Base-by-base conservation (phyloP, 805 yeast genomes). In the Candida chauliodis region DNA sequence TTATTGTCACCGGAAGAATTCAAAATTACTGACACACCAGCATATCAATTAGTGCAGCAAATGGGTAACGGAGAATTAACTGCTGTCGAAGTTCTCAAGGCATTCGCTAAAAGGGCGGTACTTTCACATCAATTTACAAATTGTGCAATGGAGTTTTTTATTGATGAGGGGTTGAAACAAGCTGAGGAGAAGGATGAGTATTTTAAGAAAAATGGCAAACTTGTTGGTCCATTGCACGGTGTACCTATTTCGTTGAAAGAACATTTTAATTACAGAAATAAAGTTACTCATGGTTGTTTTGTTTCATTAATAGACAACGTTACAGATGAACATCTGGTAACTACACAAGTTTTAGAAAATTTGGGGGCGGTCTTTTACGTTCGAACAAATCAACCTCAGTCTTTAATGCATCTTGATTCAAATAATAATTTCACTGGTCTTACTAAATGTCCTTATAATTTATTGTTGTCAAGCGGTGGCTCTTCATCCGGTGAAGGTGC, bases 161-260 rank as follows among this genome's bases (percentile, higher is more conserved):
- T 76, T 25, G 78, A 76, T 8, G 75, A 76, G 41, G 89, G 86
- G 10, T 60, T 81, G 38, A 63, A 62, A 40, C 64, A 70, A 40
- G 88, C 88, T 6, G 56, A 69, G 47, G 63, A 54, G 37, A 62
- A 79, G 43, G 90, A 82, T 51, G 73, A 66, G 17, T 69, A 72
- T 50, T 75, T 47, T 40, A 56, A 53, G 37, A 46, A 64, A 30
- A 57, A 70, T 29, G 81, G 80, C 11, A 66, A 72, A 44, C 56
- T 70, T 2, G 51, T 75, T 24, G 86, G 86, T 20, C 81, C 84
- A 2, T 66, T 81, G 33, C 86, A 81, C 48, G 88, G 88, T 2
- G 58, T 81, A 21, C 88, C 87, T 2, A 60, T 80, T 22, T 77
- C 84, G 0, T 62, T 80, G 38, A 80, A 80, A 44, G 81, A 73